Base-by-base conservation (phyloP, 306 rosid genomes). In the Lathyrus tuberosus region DNA sequence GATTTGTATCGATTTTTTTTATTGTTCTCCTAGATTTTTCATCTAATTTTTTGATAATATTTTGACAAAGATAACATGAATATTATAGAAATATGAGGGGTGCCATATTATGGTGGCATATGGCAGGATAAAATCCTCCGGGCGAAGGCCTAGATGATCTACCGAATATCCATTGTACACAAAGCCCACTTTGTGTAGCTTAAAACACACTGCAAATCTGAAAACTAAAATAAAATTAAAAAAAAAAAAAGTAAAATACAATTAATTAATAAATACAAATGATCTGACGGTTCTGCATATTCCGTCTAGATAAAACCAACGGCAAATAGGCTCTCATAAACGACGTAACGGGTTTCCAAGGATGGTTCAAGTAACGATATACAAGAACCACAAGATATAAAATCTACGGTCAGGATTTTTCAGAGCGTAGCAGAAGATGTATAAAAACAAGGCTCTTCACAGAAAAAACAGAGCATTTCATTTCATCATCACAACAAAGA, bases 381-480 rank as follows among this genome's bases (percentile, higher is more conserved):
- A 20, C 48, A 18, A 31, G 17, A 71, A 70, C 82, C 89, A 86
- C 84, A 3, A 1, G 91, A 86, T 88, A 3, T 2, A 0, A 5
- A 43, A 86, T 84, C 74, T 14, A 72, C 81, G 92, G 89, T 42
- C 62, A 74, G 5, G 28, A 74, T 73, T 54, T 65, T 12, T 42
- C 77, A 16, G 5, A 24, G 75, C 73, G 80, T 35, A 66, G 69
- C 59, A 81, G 60, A 79, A 76, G 80, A 24, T 78, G 68, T 80
- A 83, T 86, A 85, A 69, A 84, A 70, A 33, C 52, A 70, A 62
- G 77, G 80, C 81, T 78, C 82, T 53, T 5, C 78, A 73, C 26
- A 79, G 65, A 57, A 41, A 48, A 33, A 79, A 61, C 85, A 78
- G 46, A 79, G 85, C 81, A 79, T 83, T 83, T 86, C 86, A 87